Base-by-base conservation (phyloP, 164 flowering plant genomes). In the Annona cherimola region DNA sequence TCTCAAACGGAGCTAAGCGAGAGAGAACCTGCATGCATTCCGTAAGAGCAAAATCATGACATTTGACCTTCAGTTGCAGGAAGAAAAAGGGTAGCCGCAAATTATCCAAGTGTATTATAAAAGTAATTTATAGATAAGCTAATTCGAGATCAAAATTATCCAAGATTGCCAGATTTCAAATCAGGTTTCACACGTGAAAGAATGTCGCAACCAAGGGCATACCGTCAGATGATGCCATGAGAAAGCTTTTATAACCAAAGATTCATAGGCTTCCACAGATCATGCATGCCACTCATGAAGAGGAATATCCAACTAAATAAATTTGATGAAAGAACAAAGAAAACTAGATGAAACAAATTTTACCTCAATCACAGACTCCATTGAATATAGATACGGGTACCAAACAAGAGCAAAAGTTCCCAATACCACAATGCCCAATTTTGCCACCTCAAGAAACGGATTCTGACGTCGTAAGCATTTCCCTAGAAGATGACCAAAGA, bases 1-100 rank as follows among this genome's bases (percentile, higher is more conserved):
- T 83, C 73, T 95, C 99, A 79, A 93, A 93, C 18, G 98, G 98
- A 78, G 94, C 96, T 68, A 95, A 83, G 69, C 97, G 97, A 9
- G 84, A 84, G n/a, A 95, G 82, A 78, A 95, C 98, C 98, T 95
- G 86, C 63, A 65, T 11, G 45, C 42, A 43, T 1, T 5, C n/a
- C 41, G 61, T 11, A 70, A 61, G 44, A 61, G 39, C 60, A 61
- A 61, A 61, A 61, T n/a, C 4, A 61, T 14, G 14, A 14, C 26
- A 61, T 4, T 7, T 55, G 7, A 61, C 26, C 64, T 9, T 50
- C 8, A 19, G 64, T 61, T 16, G 41, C 6, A 1, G 18, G 43
- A 63, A 63, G 67, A 5, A 39, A 39, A 40, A 63, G 43, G 42
- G 41, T 2, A 63, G 67, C 67, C 12, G 41, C 14, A 14, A 26